Base-by-base conservation (phyloP, 345 rosid genomes). In the Salix brachista region DNA sequence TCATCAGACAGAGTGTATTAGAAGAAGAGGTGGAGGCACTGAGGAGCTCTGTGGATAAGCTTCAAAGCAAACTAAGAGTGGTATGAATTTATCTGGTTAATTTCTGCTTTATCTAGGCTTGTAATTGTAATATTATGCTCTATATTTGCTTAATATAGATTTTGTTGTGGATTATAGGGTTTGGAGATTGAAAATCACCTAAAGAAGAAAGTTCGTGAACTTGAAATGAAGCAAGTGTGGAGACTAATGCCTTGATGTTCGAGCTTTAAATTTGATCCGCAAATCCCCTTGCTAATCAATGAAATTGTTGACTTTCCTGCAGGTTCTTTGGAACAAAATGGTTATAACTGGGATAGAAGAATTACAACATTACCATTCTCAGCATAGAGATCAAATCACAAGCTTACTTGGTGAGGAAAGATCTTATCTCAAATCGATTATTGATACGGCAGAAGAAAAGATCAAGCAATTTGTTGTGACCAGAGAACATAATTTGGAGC, bases 151-250 rank as follows among this genome's bases (percentile, higher is more conserved):
- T 21, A 75, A 58, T 16, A 5, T 61, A 3, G n/a, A 34, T 71
- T 12, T 71, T 54, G 25, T 80, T 86, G 67, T 87, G 80, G 36
- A 77, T 65, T 75, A 56, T 70, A 96, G 98, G 98, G 97, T 62
- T 61, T 96, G 90, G 97, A 94, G 83, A 96, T 96, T 60, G 99
- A 96, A 87, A 96, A 87, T 42, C 99, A 96, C 82, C 84, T 96
- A 76, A 94, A 91, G 89, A 92, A 86, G 89, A 89, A 76, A 83
- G 87, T 94, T 67, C 85, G 78, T 71, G 94, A 88, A 50, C 82
- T 91, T 85, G 93, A 91, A 87, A 91, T 90, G 89, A 91, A 91
- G 82, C 92, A 80, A 78, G 99, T 96, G 83, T 80, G 91, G 82
- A 69, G 65, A 54, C 78, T 39, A 4, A n/a, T 78, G 64, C 62